Conservation (phyloP, 371 early-diverging fungal genomes). For the Apophysomyces trapeziformis region DNA sequence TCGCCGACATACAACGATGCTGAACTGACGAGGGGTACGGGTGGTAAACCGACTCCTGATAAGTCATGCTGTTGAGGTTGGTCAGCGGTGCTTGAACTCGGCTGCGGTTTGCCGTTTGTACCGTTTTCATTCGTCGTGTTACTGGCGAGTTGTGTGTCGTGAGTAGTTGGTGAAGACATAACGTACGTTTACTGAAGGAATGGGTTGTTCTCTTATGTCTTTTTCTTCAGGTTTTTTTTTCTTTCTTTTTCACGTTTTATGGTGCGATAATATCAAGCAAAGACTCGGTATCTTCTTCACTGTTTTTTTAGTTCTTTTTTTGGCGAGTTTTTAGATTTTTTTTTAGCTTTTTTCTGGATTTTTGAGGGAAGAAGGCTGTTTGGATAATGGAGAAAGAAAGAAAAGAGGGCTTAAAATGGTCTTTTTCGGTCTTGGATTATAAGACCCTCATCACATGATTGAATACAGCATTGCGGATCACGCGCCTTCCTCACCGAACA, state of each 20-base stretch:
- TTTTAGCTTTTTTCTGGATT: not conserved
- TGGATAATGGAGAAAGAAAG: not conserved
- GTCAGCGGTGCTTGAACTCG: constrained; percentile 4
- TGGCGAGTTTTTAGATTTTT: not conserved
- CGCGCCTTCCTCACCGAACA: too few relatives aligned
- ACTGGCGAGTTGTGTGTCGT: not conserved
- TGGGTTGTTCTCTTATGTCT: constrained; percentile 11
- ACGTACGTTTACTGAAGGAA: constrained; percentile 3
- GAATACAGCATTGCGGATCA: too few relatives aligned
- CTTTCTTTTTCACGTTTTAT: not conserved
- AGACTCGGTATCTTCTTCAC: not conserved
- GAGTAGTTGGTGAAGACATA: constrained; percentile 10
- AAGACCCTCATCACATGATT: not conserved
- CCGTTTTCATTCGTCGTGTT: not conserved
- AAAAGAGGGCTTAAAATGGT: not conserved
- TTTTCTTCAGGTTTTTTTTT: constrained; percentile 11
- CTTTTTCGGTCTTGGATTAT: not conserved
- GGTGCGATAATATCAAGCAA: not conserved
- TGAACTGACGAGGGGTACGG: constrained; percentile 22
- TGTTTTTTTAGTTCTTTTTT: not conserved
- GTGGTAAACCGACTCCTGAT: not conserved
- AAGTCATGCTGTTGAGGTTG: constrained; percentile 1
- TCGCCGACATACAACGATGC: constrained; percentile 92
- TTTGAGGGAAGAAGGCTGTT: not conserved
- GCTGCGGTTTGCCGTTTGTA: not conserved